Evolutionary conservation across 2,329 filamentous ascomycete genomes (phyloP), one percentile per base, ranked within the genome.

Genomic region (Colletotrichum graminicola): DNA sequence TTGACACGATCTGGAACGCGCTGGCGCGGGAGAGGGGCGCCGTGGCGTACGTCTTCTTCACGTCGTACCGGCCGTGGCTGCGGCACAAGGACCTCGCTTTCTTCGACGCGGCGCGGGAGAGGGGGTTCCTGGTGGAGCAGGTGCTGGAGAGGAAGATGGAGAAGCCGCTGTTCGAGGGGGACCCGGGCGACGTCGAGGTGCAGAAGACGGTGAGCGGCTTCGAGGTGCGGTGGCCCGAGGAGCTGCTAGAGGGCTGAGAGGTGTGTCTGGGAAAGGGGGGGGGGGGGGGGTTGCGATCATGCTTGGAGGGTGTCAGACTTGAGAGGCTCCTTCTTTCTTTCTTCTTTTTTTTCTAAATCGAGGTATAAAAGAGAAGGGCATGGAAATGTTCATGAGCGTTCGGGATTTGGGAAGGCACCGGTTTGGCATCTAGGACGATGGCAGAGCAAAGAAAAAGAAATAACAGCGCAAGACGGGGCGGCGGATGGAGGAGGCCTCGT

Each of bases 11-110:
- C 72, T 84, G 88, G 76, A 79, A 87, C 77, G 93, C 92, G 21
- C 81, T 98, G 76, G 88, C 86, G 75, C 85, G 83, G 73, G 80
- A 83, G 4, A 76, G 79, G 4, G 83, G 84, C 2, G 89, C 91
- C 60, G 87, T 86, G 65, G 94, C 94, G 2, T 88, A 95, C 76
- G 94, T 98, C 10, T 97, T 98, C 80, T 98, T 98, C 83, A 97
- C 95, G 0, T 95, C 94, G 26, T 97, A 98, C 82, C 87, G 96
- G 73, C 95, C 95, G 1, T 98, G 95, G 95, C 84, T 98, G 78
- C 86, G 93, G 76, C 88, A 94, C 73, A 93, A 94, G 80, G 96
- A 97, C 77, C 85, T 97, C 79, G 89, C 88, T 5, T 98, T 98
- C 83, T 98, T 98, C 78, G 92, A 94, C 60, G 78, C 94, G 68